Evolutionary conservation across 2,329 filamentous ascomycete species (phyloP).

Genomic region (Ophiocordyceps robertsii): DNA sequence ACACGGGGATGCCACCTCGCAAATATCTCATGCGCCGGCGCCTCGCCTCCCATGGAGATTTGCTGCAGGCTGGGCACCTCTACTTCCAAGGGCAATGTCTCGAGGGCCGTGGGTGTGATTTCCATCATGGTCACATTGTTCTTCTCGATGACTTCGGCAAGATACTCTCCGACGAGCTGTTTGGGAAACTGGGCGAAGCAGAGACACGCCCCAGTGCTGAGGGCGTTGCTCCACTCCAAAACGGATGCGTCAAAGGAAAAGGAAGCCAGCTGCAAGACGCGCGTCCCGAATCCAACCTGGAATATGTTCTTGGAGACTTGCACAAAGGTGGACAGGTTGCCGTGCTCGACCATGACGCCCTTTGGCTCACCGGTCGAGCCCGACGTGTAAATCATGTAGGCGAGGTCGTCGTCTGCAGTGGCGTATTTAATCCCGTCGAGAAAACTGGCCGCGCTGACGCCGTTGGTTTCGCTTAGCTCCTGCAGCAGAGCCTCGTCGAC

Average conservation of each 20-base stretch:
- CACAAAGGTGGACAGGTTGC: slow-evolving; percentile 1
- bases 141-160: slow-evolving; percentile 2
- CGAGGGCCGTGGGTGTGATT: slow-evolving; percentile 3
- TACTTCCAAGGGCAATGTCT: neutral
- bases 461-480: neutral
- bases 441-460: neutral
- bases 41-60: slow-evolving; percentile 2
- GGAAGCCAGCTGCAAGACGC: slow-evolving; percentile 2
- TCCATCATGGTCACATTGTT: slow-evolving; percentile 1
- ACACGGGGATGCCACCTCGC: slow-evolving; percentile 3
- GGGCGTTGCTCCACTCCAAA: slow-evolving; percentile 2
- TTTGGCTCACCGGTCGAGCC: slow-evolving; percentile 3
- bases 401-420: slow-evolving; percentile 3
- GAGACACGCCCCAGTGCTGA: slow-evolving; percentile 1
- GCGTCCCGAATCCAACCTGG: slow-evolving; percentile 1
- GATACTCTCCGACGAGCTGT: slow-evolving; percentile 3
- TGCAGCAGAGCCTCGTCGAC: neutral
- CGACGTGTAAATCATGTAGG: slow-evolving; percentile 4
- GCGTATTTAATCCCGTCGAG: neutral
- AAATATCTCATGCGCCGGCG: slow-evolving; percentile 3
- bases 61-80: neutral
- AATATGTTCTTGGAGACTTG: slow-evolving; percentile 1
- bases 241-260: slow-evolving; percentile 4
- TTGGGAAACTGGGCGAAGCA: slow-evolving; percentile 3
- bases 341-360: slow-evolving; percentile 4